Evolutionary conservation across 352 stramenopile genomes (phyloP).

Genomic region (Phytopythium helicoides): DNA sequence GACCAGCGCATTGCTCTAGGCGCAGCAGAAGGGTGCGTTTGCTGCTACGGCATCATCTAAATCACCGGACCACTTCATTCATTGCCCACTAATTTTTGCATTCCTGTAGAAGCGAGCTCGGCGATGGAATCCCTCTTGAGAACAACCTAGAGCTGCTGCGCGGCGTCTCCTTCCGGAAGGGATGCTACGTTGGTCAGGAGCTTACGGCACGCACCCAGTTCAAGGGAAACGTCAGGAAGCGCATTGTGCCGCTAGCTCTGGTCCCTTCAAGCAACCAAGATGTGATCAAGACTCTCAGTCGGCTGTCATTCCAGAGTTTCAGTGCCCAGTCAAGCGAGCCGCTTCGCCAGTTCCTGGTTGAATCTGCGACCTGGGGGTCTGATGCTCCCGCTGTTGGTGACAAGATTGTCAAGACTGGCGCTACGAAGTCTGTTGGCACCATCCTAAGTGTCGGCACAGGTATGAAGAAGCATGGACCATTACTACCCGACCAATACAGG

Average conservation of each 20-base stretch:
- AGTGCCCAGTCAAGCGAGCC: constrained; percentile 28
- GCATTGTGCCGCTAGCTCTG: constrained; percentile 70
- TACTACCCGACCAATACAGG: neutral
- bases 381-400: constrained; percentile 28
- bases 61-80: too few species aligned
- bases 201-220: constrained; percentile 94
- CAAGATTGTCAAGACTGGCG: constrained; percentile 52
- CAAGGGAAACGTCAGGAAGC: constrained; percentile 86
- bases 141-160: constrained; percentile 91
- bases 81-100: too few species aligned
- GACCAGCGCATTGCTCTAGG: constrained; percentile 71
- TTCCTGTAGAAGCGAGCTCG: constrained; percentile 57
- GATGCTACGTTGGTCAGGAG: constrained; percentile 95
- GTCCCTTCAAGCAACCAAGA: constrained; percentile 49
- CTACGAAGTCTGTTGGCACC: constrained; percentile 59
- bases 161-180: constrained; percentile 92
- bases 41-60: too few species aligned
- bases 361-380: constrained; percentile 23
- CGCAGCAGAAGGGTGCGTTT: constrained; percentile 64
- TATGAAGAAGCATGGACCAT: neutral
- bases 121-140: constrained; percentile 89
- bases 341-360: constrained; percentile 47
- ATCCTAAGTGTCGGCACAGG: constrained; percentile 45
- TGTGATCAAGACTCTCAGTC: constrained; percentile 41
- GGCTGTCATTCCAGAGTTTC: constrained; percentile 63